These are phyloP conservation scores for Chionographis japonica DNA, from an alignment of 106 monocot genomes.

Conservation along the genomic window DNA sequence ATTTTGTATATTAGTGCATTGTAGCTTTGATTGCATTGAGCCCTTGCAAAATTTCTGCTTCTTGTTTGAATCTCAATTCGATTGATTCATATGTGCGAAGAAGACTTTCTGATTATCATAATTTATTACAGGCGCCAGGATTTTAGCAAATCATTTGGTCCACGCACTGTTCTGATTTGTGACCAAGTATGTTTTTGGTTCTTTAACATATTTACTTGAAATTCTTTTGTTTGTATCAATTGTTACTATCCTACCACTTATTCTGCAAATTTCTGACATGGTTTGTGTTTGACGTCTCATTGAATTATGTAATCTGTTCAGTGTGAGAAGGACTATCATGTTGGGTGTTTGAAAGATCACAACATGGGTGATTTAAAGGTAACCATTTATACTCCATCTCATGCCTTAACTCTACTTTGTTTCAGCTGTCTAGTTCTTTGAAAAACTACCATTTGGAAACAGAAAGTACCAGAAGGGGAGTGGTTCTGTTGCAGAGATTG, in stretches of 20 bases:
- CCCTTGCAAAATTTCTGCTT: no score
- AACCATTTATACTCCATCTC: background rate
- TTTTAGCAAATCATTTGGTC: constrained; percentile 35
- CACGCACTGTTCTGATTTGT: constrained; percentile 38
- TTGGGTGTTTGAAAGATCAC: constrained; percentile 39
- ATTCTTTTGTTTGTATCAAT: background rate
- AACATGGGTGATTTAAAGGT: constrained; percentile 38
- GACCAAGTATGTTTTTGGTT: constrained; percentile 25
- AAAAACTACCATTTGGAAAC: background rate
- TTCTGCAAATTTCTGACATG: background rate
- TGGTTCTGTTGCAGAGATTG: constrained; percentile 50
- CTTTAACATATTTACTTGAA: background rate
- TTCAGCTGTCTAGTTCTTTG: background rate
- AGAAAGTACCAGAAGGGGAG: constrained; percentile 34
- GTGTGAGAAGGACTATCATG: constrained; percentile 50
- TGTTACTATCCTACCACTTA: background rate
- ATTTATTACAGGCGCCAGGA: constrained; percentile 29
- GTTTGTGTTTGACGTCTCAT: background rate
- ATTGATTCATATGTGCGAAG: background rate
- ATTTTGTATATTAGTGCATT: background rate
- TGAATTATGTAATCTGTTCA: constrained; percentile 6
- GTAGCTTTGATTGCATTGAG: background rate
- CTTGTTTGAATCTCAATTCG: background rate
- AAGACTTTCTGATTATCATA: background rate
- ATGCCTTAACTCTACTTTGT: background rate